Base-by-base conservation (phyloP, 164 flowering plant genomes). In the Echeveria elegans region DNA sequence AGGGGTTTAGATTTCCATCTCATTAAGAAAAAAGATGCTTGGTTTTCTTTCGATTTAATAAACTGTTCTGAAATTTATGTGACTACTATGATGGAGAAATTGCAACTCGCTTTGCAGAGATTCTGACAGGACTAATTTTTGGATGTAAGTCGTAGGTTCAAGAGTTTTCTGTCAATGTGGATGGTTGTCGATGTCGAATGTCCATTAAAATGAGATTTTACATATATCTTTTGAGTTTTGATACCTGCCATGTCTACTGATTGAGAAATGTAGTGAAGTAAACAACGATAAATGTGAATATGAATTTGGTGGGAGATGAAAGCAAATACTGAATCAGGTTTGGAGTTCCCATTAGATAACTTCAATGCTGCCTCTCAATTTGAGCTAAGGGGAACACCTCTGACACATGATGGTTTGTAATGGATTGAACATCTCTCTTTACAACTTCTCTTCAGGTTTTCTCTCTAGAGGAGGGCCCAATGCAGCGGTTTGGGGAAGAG, bases 381-480 rank as follows among this genome's bases (percentile, higher is more conserved):
- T 56, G 6, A 23, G 58, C 58, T 52, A 7, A 1, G 26, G 5
- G 10, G 58, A 52, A 9, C 58, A 23, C 28, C n/a, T 56, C 32
- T 28, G 4, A 19, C 16, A 16, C 32, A 26, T 5, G 30, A 26
- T 56, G 32, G 61, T 12, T 14, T 15, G 61, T 56, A 5, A 56
- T 56, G 4, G 16, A 28, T 11, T 56, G n/a, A n/a, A n/a, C 2
- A 11, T 28, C 61, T 11, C n/a, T 23, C 32, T 5, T 6, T 53
- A 56, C 28, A 32, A 28, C 10, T 18, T 45, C 19, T 68, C 63
- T 76, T 68, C 84, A 94, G 99, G 94, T 91, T 68, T 83, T 76
- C 76, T 84, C 96, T 52, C 81, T 83, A 64, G 86, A 83, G 75
- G 88, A 85, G 75, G 99, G 99, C 72, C 94, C 92, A 41, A 81